phyloP scores from a whole-genome alignment of 2,329 filamentous ascomycete genomes.

The Cladosporium sp. region DNA sequence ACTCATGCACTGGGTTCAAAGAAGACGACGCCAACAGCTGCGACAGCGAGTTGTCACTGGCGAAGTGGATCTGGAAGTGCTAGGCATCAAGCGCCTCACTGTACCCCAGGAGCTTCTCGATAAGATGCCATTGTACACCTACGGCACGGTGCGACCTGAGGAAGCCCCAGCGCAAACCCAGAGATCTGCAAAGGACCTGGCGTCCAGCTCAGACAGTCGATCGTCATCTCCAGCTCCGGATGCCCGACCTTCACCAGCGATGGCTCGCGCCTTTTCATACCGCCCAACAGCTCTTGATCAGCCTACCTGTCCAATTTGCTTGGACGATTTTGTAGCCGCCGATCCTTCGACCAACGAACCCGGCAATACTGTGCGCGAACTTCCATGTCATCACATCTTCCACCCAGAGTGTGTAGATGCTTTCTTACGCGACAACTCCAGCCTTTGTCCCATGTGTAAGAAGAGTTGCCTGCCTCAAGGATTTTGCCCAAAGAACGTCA shows the following conservation, averaged over 20 bases:
- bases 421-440: conserved; percentile 76
- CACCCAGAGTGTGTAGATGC: conserved; percentile 89
- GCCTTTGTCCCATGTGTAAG: conserved; percentile 90
- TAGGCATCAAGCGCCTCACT: conserved; percentile 80
- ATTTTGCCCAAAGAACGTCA: conserved; percentile 61
- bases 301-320: conserved; percentile 84
- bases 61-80: conserved; percentile 80
- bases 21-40: conserved; percentile 67
- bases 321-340: conserved; percentile 68
- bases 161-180: neutral
- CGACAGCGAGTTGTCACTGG: conserved; percentile 72
- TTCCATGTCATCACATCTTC: conserved; percentile 90
- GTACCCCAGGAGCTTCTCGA: conserved; percentile 73
- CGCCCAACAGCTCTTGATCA: conserved; percentile 59
- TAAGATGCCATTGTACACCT: conserved; percentile 76
- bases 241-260: conserved; percentile 25
- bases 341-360: conserved; percentile 23
- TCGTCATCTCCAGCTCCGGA: conserved; percentile 23
- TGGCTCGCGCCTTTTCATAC: conserved; percentile 25
- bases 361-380: conserved; percentile 71
- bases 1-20: conserved; percentile 76
- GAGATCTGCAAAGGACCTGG: conserved; percentile 20
- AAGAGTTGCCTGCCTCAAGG: conserved; percentile 73
- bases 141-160: conserved; percentile 43
- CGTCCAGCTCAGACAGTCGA: conserved; percentile 21